Percentiles rank a stretch among this genome's conserved stretches.
Evolutionary conservation across 192 early-diverging fungal genomes (phyloP).

Genomic region (Phycomyces blakesleeanus): DNA sequence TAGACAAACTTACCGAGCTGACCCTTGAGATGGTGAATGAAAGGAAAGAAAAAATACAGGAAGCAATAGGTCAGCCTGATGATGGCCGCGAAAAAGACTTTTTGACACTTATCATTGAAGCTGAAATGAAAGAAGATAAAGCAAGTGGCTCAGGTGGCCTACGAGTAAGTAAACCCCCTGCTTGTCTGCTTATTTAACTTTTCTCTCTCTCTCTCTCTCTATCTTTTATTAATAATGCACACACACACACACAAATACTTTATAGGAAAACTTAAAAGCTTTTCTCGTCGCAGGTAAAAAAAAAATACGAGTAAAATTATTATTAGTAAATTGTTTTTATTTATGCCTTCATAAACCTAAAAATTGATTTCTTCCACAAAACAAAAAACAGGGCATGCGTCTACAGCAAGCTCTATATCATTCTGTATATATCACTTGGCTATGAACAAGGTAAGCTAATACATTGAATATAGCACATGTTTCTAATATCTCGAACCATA

Average conservation of each 20-base stretch:
- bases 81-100: constrained; percentile 17
- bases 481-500: background rate
- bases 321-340: too few relatives aligned
- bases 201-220: too few relatives aligned
- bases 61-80: background rate
- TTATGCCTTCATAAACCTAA: too few relatives aligned
- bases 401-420: constrained; percentile 27
- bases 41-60: constrained; percentile 1
- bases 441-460: background rate
- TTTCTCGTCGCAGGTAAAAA: background rate
- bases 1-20: background rate
- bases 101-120: constrained; percentile 53
- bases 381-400: constrained; percentile 6
- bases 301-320: too few relatives aligned
- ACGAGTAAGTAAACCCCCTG: constrained; percentile 46
- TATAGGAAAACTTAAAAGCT: background rate
- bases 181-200: constrained; percentile 40
- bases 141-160: constrained; percentile 26
- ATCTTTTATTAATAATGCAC: too few relatives aligned
- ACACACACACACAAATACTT: too few relatives aligned
- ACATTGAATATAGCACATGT: too few relatives aligned
- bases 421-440: constrained; percentile 46
- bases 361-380: too few relatives aligned
- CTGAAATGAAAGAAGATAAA: constrained; percentile 33
- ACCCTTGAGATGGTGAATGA: constrained; percentile 2